Evolutionary conservation across 495 filamentous ascomycete species (phyloP).

Genomic region (Annulohypoxylon nitens): DNA sequence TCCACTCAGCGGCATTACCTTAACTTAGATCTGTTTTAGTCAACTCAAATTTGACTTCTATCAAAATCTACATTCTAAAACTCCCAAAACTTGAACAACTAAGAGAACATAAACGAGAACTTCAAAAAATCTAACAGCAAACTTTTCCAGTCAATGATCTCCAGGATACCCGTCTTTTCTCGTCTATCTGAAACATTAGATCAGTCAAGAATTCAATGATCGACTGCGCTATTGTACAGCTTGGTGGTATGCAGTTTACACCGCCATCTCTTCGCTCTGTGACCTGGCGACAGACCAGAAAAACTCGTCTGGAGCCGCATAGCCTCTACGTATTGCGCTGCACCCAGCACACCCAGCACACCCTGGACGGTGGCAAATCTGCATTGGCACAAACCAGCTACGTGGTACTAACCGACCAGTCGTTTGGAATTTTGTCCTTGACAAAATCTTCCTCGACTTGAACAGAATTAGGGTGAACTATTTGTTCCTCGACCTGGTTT

Average conservation of each 20-base stretch:
- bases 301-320: background rate
- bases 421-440: background rate
- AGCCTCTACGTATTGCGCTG: background rate
- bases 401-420: background rate
- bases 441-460: background rate
- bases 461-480: background rate
- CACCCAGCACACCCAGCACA: background rate
- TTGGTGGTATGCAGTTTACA: slow-evolving; percentile 10
- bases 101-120: background rate
- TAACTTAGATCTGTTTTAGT: background rate
- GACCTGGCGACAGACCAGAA: slow-evolving; percentile 9
- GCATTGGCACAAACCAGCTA: background rate
- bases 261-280: background rate
- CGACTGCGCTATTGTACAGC: background rate
- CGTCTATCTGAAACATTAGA: slow-evolving; percentile 4
- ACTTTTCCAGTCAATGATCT: background rate
- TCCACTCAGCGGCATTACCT: background rate
- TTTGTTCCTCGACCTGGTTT: background rate
- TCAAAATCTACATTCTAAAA: background rate
- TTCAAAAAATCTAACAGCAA: background rate
- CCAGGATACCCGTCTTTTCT: background rate
- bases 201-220: background rate
- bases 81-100: background rate
- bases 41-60: slow-evolving; percentile 14
- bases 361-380: slow-evolving; percentile 14